Evolutionary conservation across 768 basidiomycete species (phyloP), one percentile per base, ranked within the genome.

Genomic region (Lactarius hengduanensis): DNA sequence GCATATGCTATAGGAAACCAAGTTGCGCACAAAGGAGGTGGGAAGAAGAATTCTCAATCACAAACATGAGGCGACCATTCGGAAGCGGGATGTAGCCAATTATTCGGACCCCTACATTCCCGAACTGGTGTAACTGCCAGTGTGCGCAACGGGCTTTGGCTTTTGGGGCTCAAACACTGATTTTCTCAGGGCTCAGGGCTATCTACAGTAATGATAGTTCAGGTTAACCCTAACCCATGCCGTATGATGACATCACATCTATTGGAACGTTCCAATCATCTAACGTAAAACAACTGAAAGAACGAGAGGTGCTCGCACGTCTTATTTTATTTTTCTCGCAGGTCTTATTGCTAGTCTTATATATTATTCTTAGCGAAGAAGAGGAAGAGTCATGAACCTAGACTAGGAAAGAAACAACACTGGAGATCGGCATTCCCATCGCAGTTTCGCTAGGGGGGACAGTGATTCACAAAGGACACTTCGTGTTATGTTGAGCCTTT

Each of bases 401-500:
- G 47, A 50, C 22, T 26, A 26, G 47, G n/a, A 13, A 11, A 22
- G n/a, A 26, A 50, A 50, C 6, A 50, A 50, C 47, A 22, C 40
- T 16, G 8, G 18, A 18, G 4, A 56, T 11, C 10, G 16, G 18
- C 26, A 30, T 20, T 16, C 11, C 7, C 5, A 8, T 47, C n/a
- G 9, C n/a, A 47, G 28, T 18, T 18, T 18, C 16, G 6, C 4
- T 11, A 16, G 13, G 3, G 11, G 4, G 26, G 54, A 22, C 22
- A 32, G 1, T 11, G 10, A 36, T 40, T 57, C 28, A 36, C 16
- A 9, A 9, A 26, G 36, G 7, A 22, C 61, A 63, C 28, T 11
- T 66, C 36, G 15, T n/a, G 26, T 18, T 53, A 55, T 63, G 66
- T 30, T 55, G 32, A 45, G 22, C n/a, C 57, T 66, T 66, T 40